Conservation (phyloP, 768 basidiomycete species). For the Kwoniella sp. region DNA sequence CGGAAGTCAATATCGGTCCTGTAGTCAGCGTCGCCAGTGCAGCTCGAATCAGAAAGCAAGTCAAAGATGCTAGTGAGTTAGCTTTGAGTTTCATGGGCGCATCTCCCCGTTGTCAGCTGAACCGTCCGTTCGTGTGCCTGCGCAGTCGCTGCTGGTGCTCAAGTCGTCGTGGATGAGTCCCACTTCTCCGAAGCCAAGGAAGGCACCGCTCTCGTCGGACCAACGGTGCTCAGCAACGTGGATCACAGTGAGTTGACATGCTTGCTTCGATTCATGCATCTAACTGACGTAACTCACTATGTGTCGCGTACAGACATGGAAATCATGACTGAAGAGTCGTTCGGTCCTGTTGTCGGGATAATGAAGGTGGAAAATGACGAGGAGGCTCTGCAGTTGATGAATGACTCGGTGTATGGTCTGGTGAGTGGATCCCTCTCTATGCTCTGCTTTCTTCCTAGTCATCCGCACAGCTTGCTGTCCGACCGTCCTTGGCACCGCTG, state of each 20-base stretch:
- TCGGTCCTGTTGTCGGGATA: constrained; percentile 91
- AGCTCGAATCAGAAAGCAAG: constrained; percentile 78
- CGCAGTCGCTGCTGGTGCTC: constrained; percentile 76
- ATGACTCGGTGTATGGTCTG: constrained; percentile 91
- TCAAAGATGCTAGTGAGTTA: constrained; percentile 73
- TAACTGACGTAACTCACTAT: neutral
- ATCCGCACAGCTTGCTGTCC: too few species aligned
- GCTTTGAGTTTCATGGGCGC: too few species aligned
- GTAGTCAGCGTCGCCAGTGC: constrained; percentile 89
- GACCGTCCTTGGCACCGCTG: too few species aligned
- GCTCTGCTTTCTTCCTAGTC: too few species aligned
- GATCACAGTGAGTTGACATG: constrained; percentile 67
- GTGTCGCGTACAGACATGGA: constrained; percentile 69
- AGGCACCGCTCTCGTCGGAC: constrained; percentile 82
- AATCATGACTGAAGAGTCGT: constrained; percentile 83
- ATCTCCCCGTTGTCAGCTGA: too few species aligned
- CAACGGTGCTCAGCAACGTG: constrained; percentile 86
- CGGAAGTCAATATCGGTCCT: constrained; percentile 81
- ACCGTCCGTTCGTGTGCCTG: too few species aligned
- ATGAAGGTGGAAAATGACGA: constrained; percentile 81
- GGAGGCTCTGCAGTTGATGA: constrained; percentile 88
- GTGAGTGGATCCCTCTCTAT: constrained; percentile 32
- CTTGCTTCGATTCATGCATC: neutral
- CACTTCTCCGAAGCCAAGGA: constrained; percentile 66
- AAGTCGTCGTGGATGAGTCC: constrained; percentile 68